Percentiles rank a stretch among this genome's conserved stretches.
These are phyloP conservation scores for Calonectria pauciramosa DNA, from an alignment of 2,329 filamentous ascomycete species.

Conservation along the genomic window DNA sequence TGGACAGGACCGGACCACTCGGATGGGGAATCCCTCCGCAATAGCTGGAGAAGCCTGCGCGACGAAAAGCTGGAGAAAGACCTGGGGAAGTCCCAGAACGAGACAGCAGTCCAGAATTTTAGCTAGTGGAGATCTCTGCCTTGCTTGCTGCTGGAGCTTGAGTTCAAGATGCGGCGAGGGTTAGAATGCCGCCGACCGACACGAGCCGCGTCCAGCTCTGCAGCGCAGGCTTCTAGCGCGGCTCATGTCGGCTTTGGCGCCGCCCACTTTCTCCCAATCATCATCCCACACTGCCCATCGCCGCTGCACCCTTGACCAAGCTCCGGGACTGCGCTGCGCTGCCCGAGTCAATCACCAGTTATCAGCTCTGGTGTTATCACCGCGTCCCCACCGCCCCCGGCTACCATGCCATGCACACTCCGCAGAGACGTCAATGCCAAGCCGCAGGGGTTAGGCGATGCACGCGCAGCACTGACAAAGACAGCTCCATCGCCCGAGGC, in stretches of 20 bases:
- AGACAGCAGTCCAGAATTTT: not conserved
- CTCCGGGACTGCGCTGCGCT: not conserved
- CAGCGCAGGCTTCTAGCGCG: not conserved
- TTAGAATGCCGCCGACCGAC: not conserved
- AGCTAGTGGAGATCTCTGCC: constrained; percentile 1
- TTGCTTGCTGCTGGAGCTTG: not conserved
- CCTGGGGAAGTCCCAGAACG: not conserved
- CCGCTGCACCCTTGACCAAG: not conserved
- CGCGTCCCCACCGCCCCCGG: not conserved
- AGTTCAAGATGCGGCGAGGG: not conserved
- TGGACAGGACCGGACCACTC: not conserved
- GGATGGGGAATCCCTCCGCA: constrained; percentile 4
- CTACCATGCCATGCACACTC: not conserved
- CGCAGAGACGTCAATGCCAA: not conserved
- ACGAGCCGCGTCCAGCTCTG: not conserved
- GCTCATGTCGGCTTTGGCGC: constrained; percentile 7
- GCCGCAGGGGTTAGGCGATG: not conserved
- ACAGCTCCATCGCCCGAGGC: not conserved
- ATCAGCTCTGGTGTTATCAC: constrained; percentile 4
- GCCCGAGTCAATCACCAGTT: not conserved
- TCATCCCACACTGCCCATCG: not conserved
- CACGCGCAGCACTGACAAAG: not conserved
- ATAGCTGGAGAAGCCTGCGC: constrained; percentile 4
- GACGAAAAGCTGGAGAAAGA: constrained; percentile 3
- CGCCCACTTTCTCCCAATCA: not conserved